Evolutionary conservation across 805 yeast species (phyloP), one percentile per base, ranked within the genome.

Genomic region (Sungouiozyma intestinalis): DNA sequence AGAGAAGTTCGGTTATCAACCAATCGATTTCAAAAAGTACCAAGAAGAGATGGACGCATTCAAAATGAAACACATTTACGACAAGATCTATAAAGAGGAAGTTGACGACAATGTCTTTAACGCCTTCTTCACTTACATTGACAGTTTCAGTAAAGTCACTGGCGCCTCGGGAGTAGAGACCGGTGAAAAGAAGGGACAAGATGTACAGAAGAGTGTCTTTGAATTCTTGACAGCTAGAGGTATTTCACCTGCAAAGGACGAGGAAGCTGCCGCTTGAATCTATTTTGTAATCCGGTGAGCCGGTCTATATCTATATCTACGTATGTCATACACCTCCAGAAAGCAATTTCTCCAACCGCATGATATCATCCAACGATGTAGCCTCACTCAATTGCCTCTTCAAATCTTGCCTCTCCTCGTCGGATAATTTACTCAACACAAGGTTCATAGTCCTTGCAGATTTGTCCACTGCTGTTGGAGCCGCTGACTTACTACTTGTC

Each of bases 41-140:
- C 74, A 74, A 45, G 64, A 67, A 16, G 79, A 83, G 53, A 87
- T 92, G 78, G 83, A 82, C 47, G 84, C 67, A 1, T 90, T 92
- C 71, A 92, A 92, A 67, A 77, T 75, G 76, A 81, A 80, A 59
- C 80, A 73, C 62, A 90, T 92, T 48, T 92, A 92, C 60, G 95
- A 88, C 55, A 85, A 87, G 62, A 87, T 92, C 45, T 90, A 90
- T 57, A 78, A 75, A 35, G 96, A 88, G 63, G 98, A 92, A 62
- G 81, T 76, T 36, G 76, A 77, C 54, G 97, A 87, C 54, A 85
- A 87, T 55, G 82, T 81, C 3, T 88, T 85, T 66, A 80, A 86
- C 49, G 94, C 95, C 1, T 90, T 92, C 58, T 92, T 85, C 63
- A 83, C 84, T 36, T 90, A 85, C 59, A 81, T 92, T 50, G 98